These are phyloP conservation scores for Discostella stelligera DNA, from an alignment of 352 stramenopile genomes.

Conservation along the genomic window DNA sequence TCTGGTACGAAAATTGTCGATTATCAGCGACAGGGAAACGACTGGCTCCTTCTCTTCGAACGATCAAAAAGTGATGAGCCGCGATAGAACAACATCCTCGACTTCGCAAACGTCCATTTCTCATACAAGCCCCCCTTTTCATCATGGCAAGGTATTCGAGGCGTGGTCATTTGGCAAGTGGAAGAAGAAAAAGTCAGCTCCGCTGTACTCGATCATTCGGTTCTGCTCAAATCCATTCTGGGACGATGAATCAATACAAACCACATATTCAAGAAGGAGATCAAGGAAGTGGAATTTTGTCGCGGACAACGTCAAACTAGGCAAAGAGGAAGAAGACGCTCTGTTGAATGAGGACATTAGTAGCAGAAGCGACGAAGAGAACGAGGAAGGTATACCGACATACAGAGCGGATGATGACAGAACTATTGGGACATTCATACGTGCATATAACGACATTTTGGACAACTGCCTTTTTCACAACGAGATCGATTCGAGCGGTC, in stretches of 20 bases:
- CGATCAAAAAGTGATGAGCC: not conserved
- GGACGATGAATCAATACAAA: not conserved
- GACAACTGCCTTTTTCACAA: conserved; percentile 17
- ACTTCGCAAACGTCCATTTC: not conserved
- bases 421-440: conserved; percentile 24
- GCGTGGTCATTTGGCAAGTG: conserved; percentile 29
- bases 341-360: conserved; percentile 1
- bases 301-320: conserved; percentile 41
- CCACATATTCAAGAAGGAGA: not conserved
- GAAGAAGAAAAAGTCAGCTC: conserved; percentile 33
- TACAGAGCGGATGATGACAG: not conserved
- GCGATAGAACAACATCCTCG: not conserved
- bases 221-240: conserved; percentile 46
- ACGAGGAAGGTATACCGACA: not conserved
- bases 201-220: conserved; percentile 49
- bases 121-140: not conserved
- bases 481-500: not conserved
- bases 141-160: conserved; percentile 1
- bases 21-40: not conserved
- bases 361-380: conserved; percentile 4
- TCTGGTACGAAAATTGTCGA: conserved; percentile 13
- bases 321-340: conserved; percentile 42
- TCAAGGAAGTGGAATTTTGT: conserved; percentile 32
- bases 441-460: conserved; percentile 37
- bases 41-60: not conserved